Conservation (phyloP, 1,284 basidiomycete species). For the Cerrena zonata region DNA sequence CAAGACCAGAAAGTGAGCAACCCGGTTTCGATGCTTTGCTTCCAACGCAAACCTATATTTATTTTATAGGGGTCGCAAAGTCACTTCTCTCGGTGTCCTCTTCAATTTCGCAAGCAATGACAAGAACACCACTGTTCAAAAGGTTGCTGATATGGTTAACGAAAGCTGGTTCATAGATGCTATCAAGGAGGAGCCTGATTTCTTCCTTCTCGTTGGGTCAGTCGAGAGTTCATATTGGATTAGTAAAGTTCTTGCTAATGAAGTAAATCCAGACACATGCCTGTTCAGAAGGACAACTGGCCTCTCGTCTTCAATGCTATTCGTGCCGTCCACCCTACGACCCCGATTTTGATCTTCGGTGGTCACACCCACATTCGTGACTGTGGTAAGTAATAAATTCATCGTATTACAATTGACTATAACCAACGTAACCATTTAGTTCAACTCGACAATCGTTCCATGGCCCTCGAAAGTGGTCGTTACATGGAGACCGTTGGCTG, state of each 20-base stretch:
- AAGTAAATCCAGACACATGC: constrained; percentile 71
- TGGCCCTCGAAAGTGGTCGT: constrained; percentile 74
- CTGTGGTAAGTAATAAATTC: constrained; percentile 44
- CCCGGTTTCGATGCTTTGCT: not conserved
- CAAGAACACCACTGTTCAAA: constrained; percentile 69
- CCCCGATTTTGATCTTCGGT: constrained; percentile 78
- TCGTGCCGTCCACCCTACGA: constrained; percentile 62
- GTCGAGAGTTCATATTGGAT: constrained; percentile 18
- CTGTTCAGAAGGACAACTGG: constrained; percentile 60
- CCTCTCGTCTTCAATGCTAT: constrained; percentile 70
- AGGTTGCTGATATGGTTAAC: constrained; percentile 67
- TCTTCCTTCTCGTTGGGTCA: constrained; percentile 70
- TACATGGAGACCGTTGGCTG: constrained; percentile 85
- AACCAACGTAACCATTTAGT: constrained; percentile 24
- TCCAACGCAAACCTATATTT: not conserved
- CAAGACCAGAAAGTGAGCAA: constrained; percentile 60
- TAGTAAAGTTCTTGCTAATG: too few relatives aligned
- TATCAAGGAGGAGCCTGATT: constrained; percentile 74
- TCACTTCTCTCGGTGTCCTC: constrained; percentile 79
- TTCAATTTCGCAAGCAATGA: constrained; percentile 67
- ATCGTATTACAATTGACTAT: not conserved
- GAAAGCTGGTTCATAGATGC: constrained; percentile 74
- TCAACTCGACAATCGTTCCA: constrained; percentile 57
- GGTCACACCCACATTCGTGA: constrained; percentile 77
- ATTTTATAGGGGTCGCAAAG: constrained; percentile 50